Percentiles rank a stretch among this genome's conserved stretches.
These are phyloP conservation scores for Globisporangium apiculatum DNA, from an alignment of 352 stramenopile species.

Conservation along the genomic window DNA sequence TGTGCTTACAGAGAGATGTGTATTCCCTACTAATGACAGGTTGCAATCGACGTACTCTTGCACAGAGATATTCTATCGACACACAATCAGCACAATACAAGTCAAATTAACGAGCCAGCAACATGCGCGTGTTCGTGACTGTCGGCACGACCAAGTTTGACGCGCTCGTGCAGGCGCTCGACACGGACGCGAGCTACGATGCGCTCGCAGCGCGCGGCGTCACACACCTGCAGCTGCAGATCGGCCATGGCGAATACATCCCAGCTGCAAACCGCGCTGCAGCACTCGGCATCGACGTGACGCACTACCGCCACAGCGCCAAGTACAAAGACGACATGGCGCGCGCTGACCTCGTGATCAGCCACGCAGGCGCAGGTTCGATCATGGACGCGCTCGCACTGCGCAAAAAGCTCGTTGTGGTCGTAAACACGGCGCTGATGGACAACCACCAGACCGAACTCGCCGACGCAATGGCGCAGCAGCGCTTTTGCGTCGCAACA, in stretches of 20 bases:
- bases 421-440: slow-evolving; percentile 95
- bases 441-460: slow-evolving; percentile 97
- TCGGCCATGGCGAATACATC: slow-evolving; percentile 62
- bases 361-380: slow-evolving; percentile 91
- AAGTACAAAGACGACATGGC: slow-evolving; percentile 89
- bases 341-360: slow-evolving; percentile 90
- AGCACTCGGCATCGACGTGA: slow-evolving; percentile 31
- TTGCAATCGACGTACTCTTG: no score
- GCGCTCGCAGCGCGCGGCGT: slow-evolving; percentile 51
- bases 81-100: background rate
- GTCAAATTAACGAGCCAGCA: slow-evolving; percentile 7
- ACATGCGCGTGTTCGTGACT: slow-evolving; percentile 80
- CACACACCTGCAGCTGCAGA: slow-evolving; percentile 67
- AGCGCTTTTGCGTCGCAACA: slow-evolving; percentile 54
- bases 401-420: slow-evolving; percentile 85
- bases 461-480: slow-evolving; percentile 85
- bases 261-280: slow-evolving; percentile 17
- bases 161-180: slow-evolving; percentile 69
- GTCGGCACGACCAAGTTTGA: slow-evolving; percentile 95
- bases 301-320: slow-evolving; percentile 87
- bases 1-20: no score
- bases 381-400: slow-evolving; percentile 89
- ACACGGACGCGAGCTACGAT: slow-evolving; percentile 47
- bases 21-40: no score
- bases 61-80: no score